Conservation (phyloP, 805 yeast species). For the Dipodascus geniculatus region DNA sequence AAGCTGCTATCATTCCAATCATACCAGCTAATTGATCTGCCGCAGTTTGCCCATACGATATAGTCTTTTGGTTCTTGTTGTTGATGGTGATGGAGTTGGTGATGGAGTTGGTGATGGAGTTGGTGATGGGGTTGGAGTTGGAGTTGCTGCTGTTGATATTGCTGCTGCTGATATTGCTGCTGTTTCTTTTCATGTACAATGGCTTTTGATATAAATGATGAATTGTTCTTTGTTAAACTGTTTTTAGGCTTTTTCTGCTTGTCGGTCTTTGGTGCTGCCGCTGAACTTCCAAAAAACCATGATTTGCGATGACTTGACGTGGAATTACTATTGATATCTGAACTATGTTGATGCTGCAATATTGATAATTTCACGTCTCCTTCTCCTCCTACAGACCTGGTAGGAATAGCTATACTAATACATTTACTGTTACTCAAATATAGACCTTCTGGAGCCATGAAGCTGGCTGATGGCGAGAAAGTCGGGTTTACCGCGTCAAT, state of each 20-base stretch:
- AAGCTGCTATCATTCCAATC: slow-evolving; percentile 25
- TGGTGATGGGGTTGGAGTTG: too few relatives aligned
- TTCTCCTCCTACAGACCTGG: background rate
- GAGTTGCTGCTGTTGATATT: too few relatives aligned
- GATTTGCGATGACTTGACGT: background rate
- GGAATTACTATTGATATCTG: background rate
- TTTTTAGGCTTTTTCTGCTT: slow-evolving; percentile 22
- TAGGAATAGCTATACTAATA: background rate
- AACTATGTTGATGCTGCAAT: background rate
- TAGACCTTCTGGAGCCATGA: background rate
- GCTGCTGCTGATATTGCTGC: slow-evolving; percentile 1
- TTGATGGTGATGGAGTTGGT: too few relatives aligned
- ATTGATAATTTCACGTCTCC: background rate
- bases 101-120: too few relatives aligned
- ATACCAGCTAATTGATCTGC: slow-evolving; percentile 25
- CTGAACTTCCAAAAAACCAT: background rate
- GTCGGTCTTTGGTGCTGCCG: background rate
- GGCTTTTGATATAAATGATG: slow-evolving; percentile 28
- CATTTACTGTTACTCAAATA: background rate
- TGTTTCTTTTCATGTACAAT: slow-evolving; percentile 23
- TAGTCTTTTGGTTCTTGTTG: too few relatives aligned
- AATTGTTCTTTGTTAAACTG: slow-evolving; percentile 27
- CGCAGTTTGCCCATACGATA: slow-evolving; percentile 25
- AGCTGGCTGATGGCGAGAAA: background rate
- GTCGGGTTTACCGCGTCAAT: background rate